Conservation (phyloP, 495 filamentous ascomycete genomes). For the Hypoxylon lenormandii region DNA sequence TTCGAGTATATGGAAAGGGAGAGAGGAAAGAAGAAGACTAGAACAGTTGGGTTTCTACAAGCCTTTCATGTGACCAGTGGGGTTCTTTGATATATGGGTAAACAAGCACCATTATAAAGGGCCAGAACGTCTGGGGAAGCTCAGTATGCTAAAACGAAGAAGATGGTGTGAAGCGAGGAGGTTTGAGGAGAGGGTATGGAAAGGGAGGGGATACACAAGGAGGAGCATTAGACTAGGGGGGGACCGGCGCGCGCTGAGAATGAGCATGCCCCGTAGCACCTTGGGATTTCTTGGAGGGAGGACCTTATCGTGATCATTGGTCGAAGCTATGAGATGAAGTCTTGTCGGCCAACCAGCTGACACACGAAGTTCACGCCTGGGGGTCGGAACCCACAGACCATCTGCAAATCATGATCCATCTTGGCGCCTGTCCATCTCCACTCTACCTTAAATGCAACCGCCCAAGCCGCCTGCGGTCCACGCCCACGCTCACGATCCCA, state of each 20-base stretch:
- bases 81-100: slow-evolving; percentile 38
- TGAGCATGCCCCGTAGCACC: slow-evolving; percentile 30
- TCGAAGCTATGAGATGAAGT: slow-evolving; percentile 46
- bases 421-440: slow-evolving; percentile 44
- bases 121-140: slow-evolving; percentile 43
- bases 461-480: slow-evolving; percentile 41
- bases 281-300: slow-evolving; percentile 33
- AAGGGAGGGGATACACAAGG: slow-evolving; percentile 37
- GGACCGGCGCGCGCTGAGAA: slow-evolving; percentile 32
- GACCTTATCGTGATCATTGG: slow-evolving; percentile 39
- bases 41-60: slow-evolving; percentile 31
- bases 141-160: slow-evolving; percentile 25
- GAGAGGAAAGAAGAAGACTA: slow-evolving; percentile 27
- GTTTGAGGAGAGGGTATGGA: slow-evolving; percentile 7
- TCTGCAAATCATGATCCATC: slow-evolving; percentile 50
- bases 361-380: slow-evolving; percentile 44
- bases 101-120: slow-evolving; percentile 32
- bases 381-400: slow-evolving; percentile 49
- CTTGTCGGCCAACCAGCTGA: slow-evolving; percentile 54
- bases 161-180: slow-evolving; percentile 47
- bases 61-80: slow-evolving; percentile 50
- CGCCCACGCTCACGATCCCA: slow-evolving; percentile 38
- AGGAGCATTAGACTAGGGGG: slow-evolving; percentile 42
- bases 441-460: slow-evolving; percentile 48
- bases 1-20: slow-evolving; percentile 20